phyloP scores from a whole-genome alignment of 176 grass and related monocot species.

The Chrysopogon serrulatus region DNA sequence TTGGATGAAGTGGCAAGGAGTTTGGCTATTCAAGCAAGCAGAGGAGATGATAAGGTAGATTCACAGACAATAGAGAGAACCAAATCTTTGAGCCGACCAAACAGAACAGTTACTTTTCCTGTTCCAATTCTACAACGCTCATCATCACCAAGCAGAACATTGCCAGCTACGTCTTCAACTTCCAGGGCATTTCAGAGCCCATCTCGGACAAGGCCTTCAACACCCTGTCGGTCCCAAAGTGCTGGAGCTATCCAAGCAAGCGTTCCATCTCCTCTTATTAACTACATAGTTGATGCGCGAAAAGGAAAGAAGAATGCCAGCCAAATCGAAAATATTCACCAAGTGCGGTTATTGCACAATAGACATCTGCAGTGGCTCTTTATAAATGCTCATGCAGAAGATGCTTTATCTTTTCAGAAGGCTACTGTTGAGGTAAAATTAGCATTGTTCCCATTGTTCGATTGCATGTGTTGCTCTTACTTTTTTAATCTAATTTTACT shows the following conservation, averaged over 20 bases:
- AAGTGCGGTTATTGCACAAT: constrained; percentile 62
- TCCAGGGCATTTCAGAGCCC: constrained; percentile 51
- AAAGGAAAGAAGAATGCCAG: constrained; percentile 71
- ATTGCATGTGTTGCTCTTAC: not conserved
- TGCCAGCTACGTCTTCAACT: constrained; percentile 20
- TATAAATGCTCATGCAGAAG: constrained; percentile 53
- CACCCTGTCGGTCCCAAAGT: constrained; percentile 59
- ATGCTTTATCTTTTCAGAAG: constrained; percentile 63
- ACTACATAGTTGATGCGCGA: constrained; percentile 49
- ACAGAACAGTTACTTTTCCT: constrained; percentile 41
- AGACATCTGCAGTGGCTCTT: constrained; percentile 72
- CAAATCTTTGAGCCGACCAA: constrained; percentile 39
- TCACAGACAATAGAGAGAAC: constrained; percentile 43
- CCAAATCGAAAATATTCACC: constrained; percentile 74
- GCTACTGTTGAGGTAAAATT: constrained; percentile 57
- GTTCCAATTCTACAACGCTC: constrained; percentile 39
- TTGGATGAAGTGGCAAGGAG: constrained; percentile 46
- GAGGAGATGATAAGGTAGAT: constrained; percentile 29
- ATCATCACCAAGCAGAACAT: constrained; percentile 54
- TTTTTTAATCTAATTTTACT: not conserved
- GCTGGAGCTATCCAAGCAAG: constrained; percentile 29
- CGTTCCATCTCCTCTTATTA: constrained; percentile 28
- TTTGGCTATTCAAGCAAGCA: constrained; percentile 42
- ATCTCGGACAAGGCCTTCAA: constrained; percentile 52
- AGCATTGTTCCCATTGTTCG: too few relatives aligned